Percentiles rank a stretch among this genome's conserved stretches.
Evolutionary conservation across 2,329 filamentous ascomycete species (phyloP).

Genomic region (Dissoconium aciculare): DNA sequence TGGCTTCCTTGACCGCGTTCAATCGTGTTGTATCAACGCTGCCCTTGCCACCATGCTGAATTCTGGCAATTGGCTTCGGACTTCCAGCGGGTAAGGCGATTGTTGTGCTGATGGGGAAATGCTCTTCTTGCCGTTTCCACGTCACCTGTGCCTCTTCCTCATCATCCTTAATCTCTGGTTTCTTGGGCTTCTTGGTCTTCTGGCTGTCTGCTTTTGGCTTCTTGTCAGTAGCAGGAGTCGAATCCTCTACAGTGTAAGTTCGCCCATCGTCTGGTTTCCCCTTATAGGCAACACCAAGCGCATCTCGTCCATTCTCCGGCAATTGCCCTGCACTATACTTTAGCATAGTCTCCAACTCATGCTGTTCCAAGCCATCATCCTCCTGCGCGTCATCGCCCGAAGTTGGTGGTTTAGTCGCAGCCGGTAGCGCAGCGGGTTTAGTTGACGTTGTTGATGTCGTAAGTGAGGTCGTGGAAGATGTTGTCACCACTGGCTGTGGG

Average conservation of each 20-base stretch:
- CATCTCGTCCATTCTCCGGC: not conserved
- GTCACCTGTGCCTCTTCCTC: constrained; percentile 27
- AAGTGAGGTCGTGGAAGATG: not conserved
- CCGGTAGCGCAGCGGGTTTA: not conserved
- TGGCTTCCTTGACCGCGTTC: constrained; percentile 54
- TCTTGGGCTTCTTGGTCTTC: not conserved
- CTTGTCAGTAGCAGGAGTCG: not conserved
- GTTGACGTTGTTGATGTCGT: not conserved
- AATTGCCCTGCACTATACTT: not conserved
- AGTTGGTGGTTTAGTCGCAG: not conserved
- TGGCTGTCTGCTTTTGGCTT: not conserved
- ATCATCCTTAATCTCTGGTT: constrained; percentile 4
- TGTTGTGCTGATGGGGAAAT: constrained; percentile 62
- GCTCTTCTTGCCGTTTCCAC: constrained; percentile 54
- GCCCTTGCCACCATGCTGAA: constrained; percentile 57
- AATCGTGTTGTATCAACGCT: constrained; percentile 49
- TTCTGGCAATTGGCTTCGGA: constrained; percentile 54
- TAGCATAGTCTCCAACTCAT: not conserved
- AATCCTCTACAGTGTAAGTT: not conserved
- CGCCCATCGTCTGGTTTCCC: not conserved
- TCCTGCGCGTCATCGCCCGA: no score
- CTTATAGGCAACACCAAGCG: not conserved
- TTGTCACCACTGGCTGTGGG: not conserved
- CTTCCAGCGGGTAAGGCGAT: constrained; percentile 60
- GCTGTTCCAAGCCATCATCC: not conserved